Conservation (phyloP, 2,329 filamentous ascomycete species). For the Fusarium denticulatum region DNA sequence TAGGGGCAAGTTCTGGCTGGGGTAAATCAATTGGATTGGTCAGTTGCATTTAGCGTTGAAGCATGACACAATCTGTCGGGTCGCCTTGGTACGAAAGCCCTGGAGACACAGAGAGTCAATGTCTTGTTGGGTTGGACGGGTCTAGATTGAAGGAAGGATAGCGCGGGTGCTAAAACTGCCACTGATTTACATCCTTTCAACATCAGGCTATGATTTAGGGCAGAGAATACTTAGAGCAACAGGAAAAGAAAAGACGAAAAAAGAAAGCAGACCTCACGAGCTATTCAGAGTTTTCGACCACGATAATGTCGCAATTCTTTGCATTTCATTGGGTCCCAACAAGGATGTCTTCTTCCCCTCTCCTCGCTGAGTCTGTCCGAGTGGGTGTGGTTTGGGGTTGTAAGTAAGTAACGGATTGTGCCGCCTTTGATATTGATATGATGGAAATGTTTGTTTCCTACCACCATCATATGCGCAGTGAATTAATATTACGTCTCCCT, state of each 20-base stretch:
- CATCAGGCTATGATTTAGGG: neutral
- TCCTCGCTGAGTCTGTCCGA: conserved; percentile 2
- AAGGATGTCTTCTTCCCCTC: conserved; percentile 2
- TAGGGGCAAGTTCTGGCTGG: conserved; percentile 43
- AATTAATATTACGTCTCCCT: neutral
- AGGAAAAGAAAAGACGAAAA: neutral
- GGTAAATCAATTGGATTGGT: conserved; percentile 44
- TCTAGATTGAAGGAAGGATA: conserved; percentile 9
- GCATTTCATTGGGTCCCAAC: conserved; percentile 4
- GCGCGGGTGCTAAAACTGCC: conserved; percentile 11
- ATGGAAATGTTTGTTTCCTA: neutral
- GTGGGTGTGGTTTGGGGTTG: conserved; percentile 18
- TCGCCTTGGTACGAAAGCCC: conserved; percentile 35
- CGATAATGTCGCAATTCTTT: conserved; percentile 8
- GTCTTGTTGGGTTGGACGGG: conserved; percentile 18
- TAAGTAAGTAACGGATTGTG: conserved; percentile 26
- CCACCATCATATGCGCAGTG: neutral
- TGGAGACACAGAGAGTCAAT: conserved; percentile 12
- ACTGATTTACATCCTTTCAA: neutral
- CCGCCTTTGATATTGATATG: conserved; percentile 1
- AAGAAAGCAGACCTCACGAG: conserved; percentile 6
- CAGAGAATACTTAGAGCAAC: neutral
- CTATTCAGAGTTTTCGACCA: neutral
- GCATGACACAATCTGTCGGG: conserved; percentile 50
- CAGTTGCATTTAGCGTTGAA: conserved; percentile 39